phyloP scores from a whole-genome alignment of 306 rosid genomes.

The cucumber (Cucumis sativus) region DNA sequence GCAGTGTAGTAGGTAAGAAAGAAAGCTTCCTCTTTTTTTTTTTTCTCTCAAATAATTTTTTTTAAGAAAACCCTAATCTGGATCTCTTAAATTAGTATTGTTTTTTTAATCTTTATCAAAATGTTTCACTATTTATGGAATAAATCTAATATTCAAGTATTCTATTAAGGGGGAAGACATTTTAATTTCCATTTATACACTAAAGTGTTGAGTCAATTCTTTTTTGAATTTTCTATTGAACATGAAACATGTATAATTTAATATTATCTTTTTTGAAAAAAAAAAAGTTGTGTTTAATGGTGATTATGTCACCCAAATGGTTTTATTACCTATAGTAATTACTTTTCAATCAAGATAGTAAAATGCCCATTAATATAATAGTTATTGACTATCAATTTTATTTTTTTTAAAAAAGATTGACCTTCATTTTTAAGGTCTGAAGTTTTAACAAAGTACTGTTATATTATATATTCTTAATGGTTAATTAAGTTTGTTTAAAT shows the following conservation, averaged over 20 bases:
- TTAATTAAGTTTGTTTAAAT: too few relatives aligned
- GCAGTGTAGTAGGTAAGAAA: constrained; percentile 84
- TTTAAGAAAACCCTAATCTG: not conserved
- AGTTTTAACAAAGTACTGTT: too few relatives aligned
- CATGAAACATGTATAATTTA: not conserved
- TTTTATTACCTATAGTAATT: not conserved
- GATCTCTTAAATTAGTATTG: not conserved
- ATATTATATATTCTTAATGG: too few relatives aligned
- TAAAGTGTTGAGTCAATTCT: not conserved
- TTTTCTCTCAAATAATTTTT: too few relatives aligned
- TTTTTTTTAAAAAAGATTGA: too few relatives aligned
- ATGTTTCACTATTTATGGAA: not conserved
- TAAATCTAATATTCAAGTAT: not conserved
- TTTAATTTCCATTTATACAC: not conserved
- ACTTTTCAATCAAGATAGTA: not conserved
- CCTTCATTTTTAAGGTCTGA: too few relatives aligned
- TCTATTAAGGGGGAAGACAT: not conserved
- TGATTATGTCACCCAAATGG: not conserved
- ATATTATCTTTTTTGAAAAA: too few relatives aligned
- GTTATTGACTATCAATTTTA: not conserved
- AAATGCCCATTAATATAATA: not conserved
- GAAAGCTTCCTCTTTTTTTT: not conserved
- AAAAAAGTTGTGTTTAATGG: not conserved
- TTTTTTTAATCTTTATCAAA: too few relatives aligned
- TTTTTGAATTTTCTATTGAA: not conserved